Percentiles rank a stretch among this genome's conserved stretches.
Conservation (phyloP, 2,329 filamentous ascomycete genomes). For the Fusarium sp. region DNA sequence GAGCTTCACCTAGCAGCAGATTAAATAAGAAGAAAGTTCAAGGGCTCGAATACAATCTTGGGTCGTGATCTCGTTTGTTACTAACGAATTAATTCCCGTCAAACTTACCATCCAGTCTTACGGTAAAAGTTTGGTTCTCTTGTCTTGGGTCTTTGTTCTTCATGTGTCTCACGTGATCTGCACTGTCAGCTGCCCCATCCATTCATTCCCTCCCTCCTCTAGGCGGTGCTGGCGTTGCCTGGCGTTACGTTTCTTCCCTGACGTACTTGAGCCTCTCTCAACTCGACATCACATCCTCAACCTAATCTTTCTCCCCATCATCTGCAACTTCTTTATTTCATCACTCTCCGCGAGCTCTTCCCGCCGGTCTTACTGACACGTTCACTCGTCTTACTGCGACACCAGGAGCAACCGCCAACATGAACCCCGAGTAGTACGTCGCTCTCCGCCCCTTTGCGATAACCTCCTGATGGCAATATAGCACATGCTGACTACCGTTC, state of each 20-base stretch:
- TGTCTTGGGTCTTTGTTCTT: conserved; percentile 22
- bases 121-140: background rate
- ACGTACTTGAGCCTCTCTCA: conserved; percentile 48
- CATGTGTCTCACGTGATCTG: conserved; percentile 43
- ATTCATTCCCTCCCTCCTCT: conserved; percentile 26
- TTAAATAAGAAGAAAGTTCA: background rate
- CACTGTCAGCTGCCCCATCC: conserved; percentile 44
- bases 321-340: conserved; percentile 40
- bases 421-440: conserved; percentile 94
- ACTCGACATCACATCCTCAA: conserved; percentile 45
- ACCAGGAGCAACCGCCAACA: conserved; percentile 62
- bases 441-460: conserved; percentile 47
- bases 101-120: background rate
- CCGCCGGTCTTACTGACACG: conserved; percentile 4
- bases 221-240: conserved; percentile 46
- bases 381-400: conserved; percentile 20
- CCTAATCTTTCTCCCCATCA: conserved; percentile 46
- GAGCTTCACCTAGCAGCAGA: background rate
- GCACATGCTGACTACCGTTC: conserved; percentile 42
- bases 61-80: background rate
- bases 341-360: conserved; percentile 28
- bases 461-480: conserved; percentile 47
- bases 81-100: background rate
- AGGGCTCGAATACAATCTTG: background rate
- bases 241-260: conserved; percentile 51